Evolutionary conservation across 805 yeast species (phyloP).

Genomic region (Saccharomyces jurei): DNA sequence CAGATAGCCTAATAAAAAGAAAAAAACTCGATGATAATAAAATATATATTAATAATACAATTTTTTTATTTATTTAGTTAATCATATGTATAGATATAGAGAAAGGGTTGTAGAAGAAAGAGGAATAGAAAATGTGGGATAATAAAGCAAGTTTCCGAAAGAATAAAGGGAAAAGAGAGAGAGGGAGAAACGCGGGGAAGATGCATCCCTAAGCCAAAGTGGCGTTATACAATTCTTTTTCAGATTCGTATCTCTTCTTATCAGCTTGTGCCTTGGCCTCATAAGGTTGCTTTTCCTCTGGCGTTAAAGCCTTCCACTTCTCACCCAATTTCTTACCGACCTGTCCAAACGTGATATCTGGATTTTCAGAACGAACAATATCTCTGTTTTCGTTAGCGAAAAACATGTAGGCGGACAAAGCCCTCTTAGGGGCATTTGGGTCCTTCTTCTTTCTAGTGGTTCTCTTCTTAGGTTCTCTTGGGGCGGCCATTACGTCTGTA

Average conservation of each 20-base stretch:
- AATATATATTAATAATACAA: background rate
- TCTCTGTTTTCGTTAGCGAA: constrained; percentile 96
- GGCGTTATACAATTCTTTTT: constrained; percentile 74
- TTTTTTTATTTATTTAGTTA: background rate
- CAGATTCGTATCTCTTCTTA: constrained; percentile 93
- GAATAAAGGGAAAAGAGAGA: background rate
- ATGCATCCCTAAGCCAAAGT: background rate
- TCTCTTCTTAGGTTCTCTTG: constrained; percentile 34
- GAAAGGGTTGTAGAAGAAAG: background rate
- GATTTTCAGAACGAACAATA: constrained; percentile 86
- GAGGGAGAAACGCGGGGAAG: background rate
- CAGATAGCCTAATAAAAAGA: background rate
- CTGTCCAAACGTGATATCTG: constrained; percentile 89
- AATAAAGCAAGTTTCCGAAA: background rate
- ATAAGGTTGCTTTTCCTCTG: constrained; percentile 81
- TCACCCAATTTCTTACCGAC: constrained; percentile 93
- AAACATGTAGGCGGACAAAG: constrained; percentile 95
- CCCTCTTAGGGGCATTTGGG: constrained; percentile 97
- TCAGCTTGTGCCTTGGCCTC: constrained; percentile 89
- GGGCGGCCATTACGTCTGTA: constrained; percentile 29
- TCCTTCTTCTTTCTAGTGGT: constrained; percentile 46
- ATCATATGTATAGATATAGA: background rate
- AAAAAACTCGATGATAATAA: background rate
- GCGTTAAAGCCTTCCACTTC: constrained; percentile 85
- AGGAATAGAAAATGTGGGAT: background rate